Evolutionary conservation across 2,329 filamentous ascomycete genomes (phyloP), one percentile per base, ranked within the genome.

Genomic region (Herpotrichia juniperi): DNA sequence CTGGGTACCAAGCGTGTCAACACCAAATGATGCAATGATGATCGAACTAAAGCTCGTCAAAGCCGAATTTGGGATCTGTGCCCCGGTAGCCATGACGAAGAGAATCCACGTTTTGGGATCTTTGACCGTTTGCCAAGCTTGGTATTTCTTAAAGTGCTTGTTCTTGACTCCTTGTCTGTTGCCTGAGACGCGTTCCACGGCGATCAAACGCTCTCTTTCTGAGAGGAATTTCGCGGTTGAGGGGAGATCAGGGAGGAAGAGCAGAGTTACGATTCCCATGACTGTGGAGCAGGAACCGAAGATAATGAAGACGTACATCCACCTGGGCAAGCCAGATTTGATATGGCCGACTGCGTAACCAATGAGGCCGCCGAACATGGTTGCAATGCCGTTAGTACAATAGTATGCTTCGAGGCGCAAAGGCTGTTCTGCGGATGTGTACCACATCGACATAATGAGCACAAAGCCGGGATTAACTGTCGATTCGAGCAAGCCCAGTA

Each of bases 1-100:
- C 53, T 84, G 81, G 84, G 94, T 44, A 94, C 94, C 2, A 89
- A 97, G 74, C 83, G 92, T 40, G 87, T 97, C 76, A 96, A 97
- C 62, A 90, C 90, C 17, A 90, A 97, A 75, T 89, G 77, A 77
- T n/a, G 70, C 69, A 46, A 82, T 74, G 46, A 81, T 79, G 16
- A 81, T 72, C 10, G 76, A 78, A 1, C 74, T 76, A 56, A 81
- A 81, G 54, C 76, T 82, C 0, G 83, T 85, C 32, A 85, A 63
- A 0, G 82, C 83, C 0, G 81, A 78, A 49, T 85, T 86, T 0
- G 82, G 82, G 1, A 85, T 74, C 55, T 85, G 81, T 0, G 82
- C 81, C 0, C 78, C 81, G 14, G 78, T 72, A 1, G 81, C 66
- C 66, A 71, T 71, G 21, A 69, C 48, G 51, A 84, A 83, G 4